phyloP scores from a whole-genome alignment of 2,329 filamentous ascomycete species.

The Pseudogymnoascus sp. region DNA sequence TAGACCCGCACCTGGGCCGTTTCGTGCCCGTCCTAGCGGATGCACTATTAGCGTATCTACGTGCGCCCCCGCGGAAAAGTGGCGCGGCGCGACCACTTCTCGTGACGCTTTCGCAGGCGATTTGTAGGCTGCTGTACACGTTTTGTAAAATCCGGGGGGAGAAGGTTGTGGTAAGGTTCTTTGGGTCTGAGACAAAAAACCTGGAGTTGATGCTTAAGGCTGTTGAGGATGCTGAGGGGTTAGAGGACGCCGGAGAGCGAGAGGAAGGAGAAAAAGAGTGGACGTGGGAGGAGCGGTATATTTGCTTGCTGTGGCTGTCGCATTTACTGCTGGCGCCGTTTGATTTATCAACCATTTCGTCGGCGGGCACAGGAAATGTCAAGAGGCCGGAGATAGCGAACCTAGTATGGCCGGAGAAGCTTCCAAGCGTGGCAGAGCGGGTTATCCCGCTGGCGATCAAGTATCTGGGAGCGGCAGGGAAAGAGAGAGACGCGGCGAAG shows the following conservation, averaged over 20 bases:
- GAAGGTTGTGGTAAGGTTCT: slow-evolving; percentile 83
- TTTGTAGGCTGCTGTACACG: slow-evolving; percentile 73
- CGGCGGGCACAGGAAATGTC: slow-evolving; percentile 41
- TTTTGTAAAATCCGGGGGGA: slow-evolving; percentile 92
- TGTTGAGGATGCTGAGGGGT: slow-evolving; percentile 50
- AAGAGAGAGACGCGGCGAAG: slow-evolving; percentile 84
- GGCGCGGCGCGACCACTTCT: slow-evolving; percentile 32
- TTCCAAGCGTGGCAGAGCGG: slow-evolving; percentile 63
- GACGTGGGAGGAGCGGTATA: slow-evolving; percentile 82
- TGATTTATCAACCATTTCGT: slow-evolving; percentile 78
- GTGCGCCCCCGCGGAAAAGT: slow-evolving; percentile 32
- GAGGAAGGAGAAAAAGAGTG: slow-evolving; percentile 32
- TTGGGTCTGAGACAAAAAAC: slow-evolving; percentile 81
- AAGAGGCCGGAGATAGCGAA: slow-evolving; percentile 36
- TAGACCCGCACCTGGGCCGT: slow-evolving; percentile 72
- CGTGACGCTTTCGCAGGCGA: slow-evolving; percentile 43
- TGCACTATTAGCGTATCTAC: slow-evolving; percentile 63
- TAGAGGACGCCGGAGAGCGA: slow-evolving; percentile 12
- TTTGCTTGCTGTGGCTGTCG: slow-evolving; percentile 79
- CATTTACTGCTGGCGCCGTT: slow-evolving; percentile 81
- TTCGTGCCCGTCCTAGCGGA: slow-evolving; percentile 67
- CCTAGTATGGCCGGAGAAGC: slow-evolving; percentile 46
- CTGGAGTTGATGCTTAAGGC: slow-evolving; percentile 71
- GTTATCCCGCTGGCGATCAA: slow-evolving; percentile 62
- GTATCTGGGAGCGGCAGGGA: slow-evolving; percentile 67